A percentile compares a stretch with the other conserved stretches of the same genome.
phyloP scores from a whole-genome alignment of 2,329 filamentous ascomycete species.

The Fusarium lateritium region DNA sequence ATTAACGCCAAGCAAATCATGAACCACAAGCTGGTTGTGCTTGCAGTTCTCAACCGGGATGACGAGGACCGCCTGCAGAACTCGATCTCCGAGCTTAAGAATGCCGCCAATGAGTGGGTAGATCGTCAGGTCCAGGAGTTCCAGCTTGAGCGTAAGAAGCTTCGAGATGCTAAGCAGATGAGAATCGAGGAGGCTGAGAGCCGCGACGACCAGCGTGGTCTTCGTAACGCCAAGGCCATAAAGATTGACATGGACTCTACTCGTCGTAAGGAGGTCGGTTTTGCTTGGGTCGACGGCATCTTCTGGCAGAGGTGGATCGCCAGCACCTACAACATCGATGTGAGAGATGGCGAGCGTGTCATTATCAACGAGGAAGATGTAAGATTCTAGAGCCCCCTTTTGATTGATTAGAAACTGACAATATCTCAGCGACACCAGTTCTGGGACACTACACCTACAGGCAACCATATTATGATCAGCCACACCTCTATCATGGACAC shows the following conservation, averaged over 20 bases:
- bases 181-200: constrained; percentile 97
- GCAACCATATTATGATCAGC: constrained; percentile 89
- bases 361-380: constrained; percentile 98
- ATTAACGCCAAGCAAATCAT: constrained; percentile 95
- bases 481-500: constrained; percentile 94
- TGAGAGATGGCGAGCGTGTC: constrained; percentile 89
- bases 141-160: constrained; percentile 92
- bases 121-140: constrained; percentile 94
- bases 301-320: constrained; percentile 99
- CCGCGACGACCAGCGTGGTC: constrained; percentile 87
- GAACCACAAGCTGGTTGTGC: constrained; percentile 93
- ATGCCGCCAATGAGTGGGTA: constrained; percentile 96
- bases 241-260: constrained; percentile 91
- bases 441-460: constrained; percentile 93
- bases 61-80: constrained; percentile 83
- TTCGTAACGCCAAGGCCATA: constrained; percentile 90
- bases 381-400: constrained; percentile 60
- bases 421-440: constrained; percentile 83
- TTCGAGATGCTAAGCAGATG: constrained; percentile 94
- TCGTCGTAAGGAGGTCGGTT: constrained; percentile 89
- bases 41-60: constrained; percentile 87
- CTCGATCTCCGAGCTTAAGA: constrained; percentile 92
- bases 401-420: constrained; percentile 52
- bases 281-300: constrained; percentile 96
- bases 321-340: constrained; percentile 94